Evolutionary conservation across 306 rosid genomes (phyloP), one percentile per base, ranked within the genome.

Genomic region (Fragaria nilgerrensis): DNA sequence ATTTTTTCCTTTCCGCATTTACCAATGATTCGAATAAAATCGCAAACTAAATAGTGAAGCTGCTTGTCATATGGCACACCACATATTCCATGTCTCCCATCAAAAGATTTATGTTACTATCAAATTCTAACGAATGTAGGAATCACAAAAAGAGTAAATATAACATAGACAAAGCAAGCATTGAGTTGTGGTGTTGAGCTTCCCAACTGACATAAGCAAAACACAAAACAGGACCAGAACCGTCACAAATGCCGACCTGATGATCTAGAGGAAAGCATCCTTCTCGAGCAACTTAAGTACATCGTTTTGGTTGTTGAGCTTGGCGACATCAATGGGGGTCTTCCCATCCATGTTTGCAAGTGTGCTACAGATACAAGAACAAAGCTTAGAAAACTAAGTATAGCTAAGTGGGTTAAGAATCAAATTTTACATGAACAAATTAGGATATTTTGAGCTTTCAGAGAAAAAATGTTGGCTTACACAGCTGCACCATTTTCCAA

Each of bases 261-360:
- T 66, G n/a, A 73, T 32, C 78, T 89, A 96, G 84, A 96, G 97
- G 86, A 96, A 96, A 58, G 88, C 99, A 69, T 96, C 99, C 87
- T 96, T 91, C 85, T 96, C 97, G 3, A 96, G 99, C 84, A 96
- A 88, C 95, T 96, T 87, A 65, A 96, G 89, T 76, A 96, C 98
- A 1, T 86, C 99, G 29, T 86, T 70, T 80, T 96, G 99, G 87
- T 86, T 86, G 93, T 96, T 96, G 86, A 96, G 86, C 90, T 93
- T 96, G 5, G 99, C 99, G 19, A 96, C 99, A 27, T 96, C 99
- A 15, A 96, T 91, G 9, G 99, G 99, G 50, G 99, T 93, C 85
- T 96, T 96, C 22, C 99, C 97, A 69, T 96, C 99, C 90, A 91
- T 78, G 86, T 96, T 96, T 82, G 93, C 98, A 37, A 96, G 94